Percentiles rank a stretch among this genome's conserved stretches.
phyloP scores from a whole-genome alignment of 1,139 yeast species.

The Magnusiomyces suaveolens region DNA sequence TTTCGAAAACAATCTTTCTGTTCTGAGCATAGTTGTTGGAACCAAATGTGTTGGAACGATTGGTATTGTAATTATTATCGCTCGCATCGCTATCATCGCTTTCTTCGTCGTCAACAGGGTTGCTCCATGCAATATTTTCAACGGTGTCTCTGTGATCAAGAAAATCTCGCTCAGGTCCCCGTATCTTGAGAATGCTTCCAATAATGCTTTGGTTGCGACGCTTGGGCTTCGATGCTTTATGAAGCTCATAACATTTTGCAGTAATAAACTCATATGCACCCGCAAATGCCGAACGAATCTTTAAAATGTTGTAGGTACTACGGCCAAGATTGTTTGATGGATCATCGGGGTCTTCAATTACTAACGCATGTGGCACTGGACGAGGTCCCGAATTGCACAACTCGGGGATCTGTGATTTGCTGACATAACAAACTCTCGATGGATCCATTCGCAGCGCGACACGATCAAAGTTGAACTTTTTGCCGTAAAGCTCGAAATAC shows the following conservation, averaged over 20 bases:
- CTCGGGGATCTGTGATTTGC: slow-evolving; percentile 46
- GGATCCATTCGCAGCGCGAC: slow-evolving; percentile 40
- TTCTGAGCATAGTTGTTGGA: not conserved
- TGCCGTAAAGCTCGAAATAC: slow-evolving; percentile 91
- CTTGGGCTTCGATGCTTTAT: slow-evolving; percentile 50
- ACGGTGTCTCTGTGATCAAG: slow-evolving; percentile 64
- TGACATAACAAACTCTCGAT: slow-evolving; percentile 43
- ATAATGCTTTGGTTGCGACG: slow-evolving; percentile 66
- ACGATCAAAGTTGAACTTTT: slow-evolving; percentile 77
- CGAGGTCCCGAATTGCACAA: slow-evolving; percentile 42
- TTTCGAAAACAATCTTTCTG: not conserved
- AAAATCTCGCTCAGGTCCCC: slow-evolving; percentile 70
- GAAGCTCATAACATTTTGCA: slow-evolving; percentile 32
- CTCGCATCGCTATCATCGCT: not conserved
- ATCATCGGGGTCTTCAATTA: slow-evolving; percentile 89
- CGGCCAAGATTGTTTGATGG: slow-evolving; percentile 71
- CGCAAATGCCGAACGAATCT: slow-evolving; percentile 75
- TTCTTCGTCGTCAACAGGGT: not conserved
- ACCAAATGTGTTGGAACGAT: no score
- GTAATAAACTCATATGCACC: slow-evolving; percentile 82
- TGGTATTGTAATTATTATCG: not conserved
- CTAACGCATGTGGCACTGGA: slow-evolving; percentile 46
- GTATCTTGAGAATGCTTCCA: slow-evolving; percentile 70
- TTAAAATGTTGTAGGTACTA: slow-evolving; percentile 73
- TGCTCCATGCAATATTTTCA: slow-evolving; percentile 26